Base-by-base conservation (phyloP, 2,329 filamentous ascomycete species). In the Metarhizium sp. region DNA sequence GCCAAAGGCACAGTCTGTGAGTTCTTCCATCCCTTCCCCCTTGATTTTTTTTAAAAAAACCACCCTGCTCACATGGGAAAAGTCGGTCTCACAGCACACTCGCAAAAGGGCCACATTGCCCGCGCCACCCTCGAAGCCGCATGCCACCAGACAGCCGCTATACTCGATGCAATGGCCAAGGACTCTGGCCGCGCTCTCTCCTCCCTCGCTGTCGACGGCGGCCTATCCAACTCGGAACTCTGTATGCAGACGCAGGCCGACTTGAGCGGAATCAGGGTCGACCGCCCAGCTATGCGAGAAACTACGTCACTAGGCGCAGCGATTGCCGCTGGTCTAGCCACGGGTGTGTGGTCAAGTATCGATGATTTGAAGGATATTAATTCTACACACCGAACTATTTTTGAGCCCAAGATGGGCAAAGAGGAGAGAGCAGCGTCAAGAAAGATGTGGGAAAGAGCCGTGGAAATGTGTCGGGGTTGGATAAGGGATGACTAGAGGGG, bases 211-310 rank as follows among this genome's bases (percentile, higher is more conserved):
- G 91, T 95, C 47, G 91, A 96, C 66, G 91, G 91, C 56, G 91
- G 91, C 57, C 89, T 96, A 79, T 91, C 87, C 64, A 92, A 90
- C 71, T 92, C 88, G 11, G 87, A 92, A 67, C 78, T 95, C 55
- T 90, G 86, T 73, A 96, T 96, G 91, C 90, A 87, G 78, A 90
- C 88, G 5, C 91, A 96, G 78, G 87, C 91, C 59, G 87, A 95
- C 72, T 81, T 96, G 52, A 90, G 88, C 63, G 74, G 85, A 55
- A 94, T 95, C 62, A 87, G 86, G 32, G 87, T 96, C 58, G 84
- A 92, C 68, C 84, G 91, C 29, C 91, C 91, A 0, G 80, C 83
- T 55, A 95, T 96, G 91, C 86, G 88, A 56, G 91, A 96, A 75
- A 95, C 90, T 4, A 96, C 91, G 1, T 87, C 90, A 1, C 80